These are phyloP conservation scores for Diaporthe batatas DNA, from an alignment of 2,329 filamentous ascomycete genomes.

Conservation along the genomic window DNA sequence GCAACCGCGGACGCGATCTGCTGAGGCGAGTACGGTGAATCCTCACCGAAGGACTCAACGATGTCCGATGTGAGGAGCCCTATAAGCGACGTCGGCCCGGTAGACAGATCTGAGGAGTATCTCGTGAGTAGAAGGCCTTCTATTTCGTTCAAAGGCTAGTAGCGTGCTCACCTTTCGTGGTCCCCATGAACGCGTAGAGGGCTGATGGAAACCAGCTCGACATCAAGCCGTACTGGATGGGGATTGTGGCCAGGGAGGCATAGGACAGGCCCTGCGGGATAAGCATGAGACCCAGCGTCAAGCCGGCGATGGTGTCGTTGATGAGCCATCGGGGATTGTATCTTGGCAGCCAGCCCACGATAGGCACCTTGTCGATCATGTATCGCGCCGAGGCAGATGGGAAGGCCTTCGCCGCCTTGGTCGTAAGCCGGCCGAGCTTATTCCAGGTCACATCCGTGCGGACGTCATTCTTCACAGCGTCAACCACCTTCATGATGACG, in stretches of 20 bases:
- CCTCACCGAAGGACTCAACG: conserved; percentile 63
- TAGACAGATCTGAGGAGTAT: conserved; percentile 65
- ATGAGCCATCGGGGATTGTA: conserved; percentile 73
- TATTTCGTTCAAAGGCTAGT: too few relatives aligned
- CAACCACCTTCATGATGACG: conserved; percentile 45
- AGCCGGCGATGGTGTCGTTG: conserved; percentile 72
- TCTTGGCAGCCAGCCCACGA: conserved; percentile 72
- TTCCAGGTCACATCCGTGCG: conserved; percentile 55
- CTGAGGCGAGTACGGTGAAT: conserved; percentile 61
- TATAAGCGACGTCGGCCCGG: conserved; percentile 74
- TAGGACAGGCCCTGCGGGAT: conserved; percentile 74
- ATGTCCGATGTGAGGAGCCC: conserved; percentile 74
- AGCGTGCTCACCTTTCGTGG: conserved; percentile 65
- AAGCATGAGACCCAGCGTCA: conserved; percentile 71
- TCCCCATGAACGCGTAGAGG: conserved; percentile 72
- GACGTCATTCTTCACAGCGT: conserved; percentile 50
- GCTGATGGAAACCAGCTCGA: conserved; percentile 70
- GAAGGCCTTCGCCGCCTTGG: conserved; percentile 52
- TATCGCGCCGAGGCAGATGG: conserved; percentile 69
- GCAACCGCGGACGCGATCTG: conserved; percentile 72
- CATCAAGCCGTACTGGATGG: conserved; percentile 71
- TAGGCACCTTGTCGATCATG: conserved; percentile 70
- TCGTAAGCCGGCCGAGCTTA: conserved; percentile 50
- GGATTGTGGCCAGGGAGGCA: conserved; percentile 72
- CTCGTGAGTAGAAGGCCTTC: neutral